Percentiles rank a stretch among this genome's conserved stretches.
phyloP scores from a whole-genome alignment of 805 yeast genomes.

The Teunomyces kruisii region DNA sequence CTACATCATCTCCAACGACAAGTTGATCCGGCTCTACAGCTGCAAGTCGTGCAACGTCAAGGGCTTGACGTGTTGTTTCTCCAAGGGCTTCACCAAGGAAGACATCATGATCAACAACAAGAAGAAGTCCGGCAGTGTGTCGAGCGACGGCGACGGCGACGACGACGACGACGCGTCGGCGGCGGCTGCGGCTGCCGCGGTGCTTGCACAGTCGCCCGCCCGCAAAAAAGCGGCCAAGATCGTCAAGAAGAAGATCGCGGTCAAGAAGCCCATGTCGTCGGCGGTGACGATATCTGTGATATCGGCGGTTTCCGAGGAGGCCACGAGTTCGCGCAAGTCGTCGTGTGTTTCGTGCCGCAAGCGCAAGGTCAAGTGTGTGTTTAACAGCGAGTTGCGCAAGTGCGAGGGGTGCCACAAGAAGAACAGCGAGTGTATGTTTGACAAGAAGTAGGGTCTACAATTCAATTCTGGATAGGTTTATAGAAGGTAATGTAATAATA shows the following conservation, averaged over 20 bases:
- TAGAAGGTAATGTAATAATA: slow-evolving; percentile 1
- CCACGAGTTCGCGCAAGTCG: slow-evolving; percentile 28
- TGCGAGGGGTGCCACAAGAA: slow-evolving; percentile 44
- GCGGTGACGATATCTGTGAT: slow-evolving; percentile 1
- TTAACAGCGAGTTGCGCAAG: slow-evolving; percentile 25
- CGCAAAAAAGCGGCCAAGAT: slow-evolving; percentile 11
- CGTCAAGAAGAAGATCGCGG: slow-evolving; percentile 12
- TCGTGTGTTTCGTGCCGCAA: slow-evolving; percentile 42
- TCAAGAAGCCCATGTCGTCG: background rate
- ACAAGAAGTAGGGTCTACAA: slow-evolving; percentile 9
- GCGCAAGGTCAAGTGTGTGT: slow-evolving; percentile 44
- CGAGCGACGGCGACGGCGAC: slow-evolving; percentile 5
- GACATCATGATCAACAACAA: slow-evolving; percentile 46
- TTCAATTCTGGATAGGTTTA: slow-evolving; percentile 4
- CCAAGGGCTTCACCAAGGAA: slow-evolving; percentile 66
- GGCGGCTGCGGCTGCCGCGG: slow-evolving; percentile 2
- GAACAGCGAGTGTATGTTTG: slow-evolving; percentile 34
- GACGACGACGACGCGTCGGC: no score
- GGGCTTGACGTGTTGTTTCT: slow-evolving; percentile 50
- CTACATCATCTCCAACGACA: slow-evolving; percentile 23
- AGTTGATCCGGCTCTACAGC: slow-evolving; percentile 49
- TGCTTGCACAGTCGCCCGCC: background rate
- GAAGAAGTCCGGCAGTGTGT: slow-evolving; percentile 10
- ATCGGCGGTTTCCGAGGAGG: slow-evolving; percentile 2
- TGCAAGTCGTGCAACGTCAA: slow-evolving; percentile 57